Percentiles rank a stretch among this genome's conserved stretches.
Evolutionary conservation across 1,284 basidiomycete genomes (phyloP).

Genomic region (Takashimella koratensis): DNA sequence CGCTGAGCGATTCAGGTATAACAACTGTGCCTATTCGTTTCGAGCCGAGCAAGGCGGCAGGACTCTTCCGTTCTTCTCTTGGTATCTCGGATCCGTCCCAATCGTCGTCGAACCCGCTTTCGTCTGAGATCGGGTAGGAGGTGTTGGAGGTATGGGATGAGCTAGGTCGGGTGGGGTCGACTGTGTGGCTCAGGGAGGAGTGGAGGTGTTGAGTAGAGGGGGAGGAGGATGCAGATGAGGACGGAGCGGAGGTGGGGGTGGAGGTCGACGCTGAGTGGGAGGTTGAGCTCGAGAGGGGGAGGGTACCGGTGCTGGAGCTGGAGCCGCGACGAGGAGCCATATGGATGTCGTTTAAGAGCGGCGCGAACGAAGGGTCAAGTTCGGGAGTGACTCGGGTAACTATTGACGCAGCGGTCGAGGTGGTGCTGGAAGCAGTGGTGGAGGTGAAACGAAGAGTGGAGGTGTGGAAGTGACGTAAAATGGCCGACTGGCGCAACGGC

Average conservation of each 20-base stretch:
- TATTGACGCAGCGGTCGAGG: not conserved
- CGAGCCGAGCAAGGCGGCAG: constrained; percentile 74
- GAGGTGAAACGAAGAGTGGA: not conserved
- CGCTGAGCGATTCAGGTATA: constrained; percentile 61
- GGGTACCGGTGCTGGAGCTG: too few species aligned
- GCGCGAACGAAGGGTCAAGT: constrained; percentile 1
- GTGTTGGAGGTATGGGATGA: too few species aligned
- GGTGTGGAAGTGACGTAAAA: not conserved
- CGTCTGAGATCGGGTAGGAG: too few species aligned
- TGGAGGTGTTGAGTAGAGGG: too few species aligned
- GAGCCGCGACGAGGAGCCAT: not conserved
- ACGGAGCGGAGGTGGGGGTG: too few species aligned
- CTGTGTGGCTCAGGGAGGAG: too few species aligned
- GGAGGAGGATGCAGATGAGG: too few species aligned
- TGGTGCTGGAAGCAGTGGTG: not conserved
- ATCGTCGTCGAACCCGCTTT: too few species aligned
- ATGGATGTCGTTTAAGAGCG: not conserved
- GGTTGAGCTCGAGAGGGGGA: too few species aligned
- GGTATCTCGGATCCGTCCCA: constrained; percentile 33
- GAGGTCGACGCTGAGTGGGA: too few species aligned
- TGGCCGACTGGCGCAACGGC: too few species aligned
- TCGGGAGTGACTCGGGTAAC: not conserved
- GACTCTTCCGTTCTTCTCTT: constrained; percentile 62
- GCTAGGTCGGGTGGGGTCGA: too few species aligned
- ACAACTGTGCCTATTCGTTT: constrained; percentile 64